These are phyloP conservation scores for Trichomonas gallinae DNA, from an alignment of 208 protist genomes.

Conservation along the genomic window DNA sequence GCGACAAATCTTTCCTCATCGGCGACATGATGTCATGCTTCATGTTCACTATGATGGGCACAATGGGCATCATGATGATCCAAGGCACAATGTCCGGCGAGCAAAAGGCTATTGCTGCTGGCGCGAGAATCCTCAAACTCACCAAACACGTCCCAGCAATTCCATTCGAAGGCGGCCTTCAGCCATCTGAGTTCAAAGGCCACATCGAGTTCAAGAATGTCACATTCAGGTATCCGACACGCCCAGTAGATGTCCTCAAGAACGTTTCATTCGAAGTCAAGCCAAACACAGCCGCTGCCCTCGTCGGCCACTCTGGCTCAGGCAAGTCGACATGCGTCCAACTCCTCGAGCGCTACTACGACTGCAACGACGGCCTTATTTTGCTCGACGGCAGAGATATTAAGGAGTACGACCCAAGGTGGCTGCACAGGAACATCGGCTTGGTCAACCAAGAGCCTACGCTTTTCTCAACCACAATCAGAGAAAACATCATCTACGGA, in stretches of 20 bases:
- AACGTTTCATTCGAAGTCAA: neutral
- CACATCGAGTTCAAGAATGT: neutral
- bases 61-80: neutral
- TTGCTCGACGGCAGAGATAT: constrained; percentile 49
- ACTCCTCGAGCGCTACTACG: neutral
- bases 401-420: constrained; percentile 35
- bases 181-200: neutral
- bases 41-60: neutral
- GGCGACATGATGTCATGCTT: neutral
- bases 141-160: neutral
- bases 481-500: constrained; percentile 45
- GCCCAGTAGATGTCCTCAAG: neutral
- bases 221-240: too few species aligned
- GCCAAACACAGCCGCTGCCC: neutral
- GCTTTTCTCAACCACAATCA: constrained; percentile 40
- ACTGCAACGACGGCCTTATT: constrained; percentile 34
- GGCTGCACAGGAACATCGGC: constrained; percentile 39
- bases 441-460: constrained; percentile 44
- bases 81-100: neutral
- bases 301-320: neutral
- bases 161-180: neutral
- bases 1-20: neutral
- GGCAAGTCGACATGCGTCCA: neutral
- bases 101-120: neutral
- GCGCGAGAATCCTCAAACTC: neutral